Percentiles rank a stretch among this genome's conserved stretches.
Evolutionary conservation across 2,329 filamentous ascomycete genomes (phyloP).

Genomic region (Fusarium floridanum): DNA sequence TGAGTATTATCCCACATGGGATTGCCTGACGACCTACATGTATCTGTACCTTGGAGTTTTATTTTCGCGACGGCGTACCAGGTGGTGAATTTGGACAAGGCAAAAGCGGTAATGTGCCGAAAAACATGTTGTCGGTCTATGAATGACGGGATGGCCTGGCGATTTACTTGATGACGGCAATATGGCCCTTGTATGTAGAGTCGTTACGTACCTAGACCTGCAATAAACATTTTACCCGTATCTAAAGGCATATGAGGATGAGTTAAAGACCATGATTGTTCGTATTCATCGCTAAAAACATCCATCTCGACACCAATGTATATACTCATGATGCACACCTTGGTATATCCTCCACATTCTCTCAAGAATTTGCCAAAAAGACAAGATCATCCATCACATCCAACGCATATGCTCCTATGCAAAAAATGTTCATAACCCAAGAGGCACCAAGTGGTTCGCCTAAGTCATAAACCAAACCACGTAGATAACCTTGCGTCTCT

Average conservation of each 20-base stretch:
- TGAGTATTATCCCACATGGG: neutral
- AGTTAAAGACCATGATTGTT: neutral
- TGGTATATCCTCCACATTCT: constrained; percentile 43
- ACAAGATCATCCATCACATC: constrained; percentile 3
- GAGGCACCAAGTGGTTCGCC: constrained; percentile 14
- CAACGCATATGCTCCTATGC: neutral
- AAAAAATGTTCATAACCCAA: constrained; percentile 8
- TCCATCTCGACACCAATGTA: constrained; percentile 5
- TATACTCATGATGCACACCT: constrained; percentile 21
- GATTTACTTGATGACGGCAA: neutral
- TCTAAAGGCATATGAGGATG: neutral
- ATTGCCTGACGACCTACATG: neutral
- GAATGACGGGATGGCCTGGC: neutral
- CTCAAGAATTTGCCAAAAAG: constrained; percentile 15
- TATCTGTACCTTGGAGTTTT: neutral
- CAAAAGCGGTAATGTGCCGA: neutral
- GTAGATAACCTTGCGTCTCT: constrained; percentile 13
- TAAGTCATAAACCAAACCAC: constrained; percentile 10
- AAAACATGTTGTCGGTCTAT: neutral
- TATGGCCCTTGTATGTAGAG: neutral
- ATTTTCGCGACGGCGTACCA: constrained; percentile 4
- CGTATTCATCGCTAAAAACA: constrained; percentile 16
- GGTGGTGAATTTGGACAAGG: neutral
- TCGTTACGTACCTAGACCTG: neutral
- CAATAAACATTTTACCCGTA: neutral